Evolutionary conservation across 768 basidiomycete genomes (phyloP).

Genomic region (Xerocomellus chrysenteron): DNA sequence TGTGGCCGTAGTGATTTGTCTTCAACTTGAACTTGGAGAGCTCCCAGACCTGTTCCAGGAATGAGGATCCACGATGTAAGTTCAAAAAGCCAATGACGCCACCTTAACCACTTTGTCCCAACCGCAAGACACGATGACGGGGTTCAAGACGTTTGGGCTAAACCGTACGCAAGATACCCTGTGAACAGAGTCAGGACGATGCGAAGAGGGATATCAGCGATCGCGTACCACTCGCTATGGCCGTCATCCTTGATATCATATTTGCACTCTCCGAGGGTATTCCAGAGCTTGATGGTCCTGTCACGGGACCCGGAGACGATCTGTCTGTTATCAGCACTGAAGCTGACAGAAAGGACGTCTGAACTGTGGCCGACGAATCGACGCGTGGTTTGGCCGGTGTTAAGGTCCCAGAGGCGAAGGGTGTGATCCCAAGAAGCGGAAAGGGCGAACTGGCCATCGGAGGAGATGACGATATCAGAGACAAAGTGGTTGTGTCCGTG

Average conservation of each 20-base stretch:
- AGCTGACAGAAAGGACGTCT: constrained; percentile 98
- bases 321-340: constrained; percentile 99
- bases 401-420: constrained; percentile 98
- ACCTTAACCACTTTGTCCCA: constrained; percentile 99
- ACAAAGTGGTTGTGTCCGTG: constrained; percentile 99
- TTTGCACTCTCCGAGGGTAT: constrained; percentile 99
- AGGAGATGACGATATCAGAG: constrained; percentile 97
- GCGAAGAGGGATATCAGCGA: neutral
- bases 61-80: constrained; percentile 6
- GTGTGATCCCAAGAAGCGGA: constrained; percentile 99
- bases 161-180: constrained; percentile 99
- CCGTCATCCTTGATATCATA: constrained; percentile 99
- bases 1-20: constrained; percentile 99
- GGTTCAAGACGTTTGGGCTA: constrained; percentile 96
- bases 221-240: constrained; percentile 85
- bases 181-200: neutral
- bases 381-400: constrained; percentile 94
- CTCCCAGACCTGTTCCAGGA: constrained; percentile 89
- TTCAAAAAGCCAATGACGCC: constrained; percentile 28
- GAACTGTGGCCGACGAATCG: constrained; percentile 98
- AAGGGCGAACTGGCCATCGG: constrained; percentile 98
- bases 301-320: constrained; percentile 99
- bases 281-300: constrained; percentile 98
- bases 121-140: constrained; percentile 97
- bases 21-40: constrained; percentile 99